Evolutionary conservation across 371 early-diverging fungal genomes (phyloP), one percentile per base, ranked within the genome.

Genomic region (Basidiobolus meristosporus): DNA sequence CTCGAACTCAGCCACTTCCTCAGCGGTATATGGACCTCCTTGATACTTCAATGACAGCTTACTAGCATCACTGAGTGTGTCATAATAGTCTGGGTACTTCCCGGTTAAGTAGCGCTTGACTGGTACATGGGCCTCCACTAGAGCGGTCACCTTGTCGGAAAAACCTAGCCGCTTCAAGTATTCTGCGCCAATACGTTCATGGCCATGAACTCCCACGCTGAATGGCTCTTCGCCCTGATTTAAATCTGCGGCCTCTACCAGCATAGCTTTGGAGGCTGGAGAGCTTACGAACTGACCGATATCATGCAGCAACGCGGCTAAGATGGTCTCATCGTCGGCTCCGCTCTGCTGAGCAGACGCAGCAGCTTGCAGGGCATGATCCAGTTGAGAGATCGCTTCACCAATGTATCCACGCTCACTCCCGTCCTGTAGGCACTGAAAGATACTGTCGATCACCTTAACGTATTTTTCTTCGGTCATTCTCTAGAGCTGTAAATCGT

Each of bases 231-330:
- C 39, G 12, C 11, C 21, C 28, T 18, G n/a, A n/a, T n/a, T n/a
- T n/a, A n/a, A n/a, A n/a, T n/a, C n/a, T n/a, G n/a, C n/a, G n/a
- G n/a, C 19, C 20, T 16, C 23, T 31, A 36, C 14, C n/a, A 34
- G 4, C 36, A 14, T 26, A 6, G n/a, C 15, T 2, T 31, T 46
- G n/a, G 14, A 30, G 4, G 21, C 33, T 11, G 46, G 43, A 31
- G 40, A 18, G 38, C 48, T n/a, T 38, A 31, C 7, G 33, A 68
- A 66, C 28, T 66, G 69, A 20, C 69, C 69, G 48, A 68, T 64
- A 35, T 68, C 69, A 43, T 66, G 69, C 19, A 68, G 54, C 7
- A 68, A 47, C 12, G 67, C 65, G 7, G 64, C 69, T 12, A 68
- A 30, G 11, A 66, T 48, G 1, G 63, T 59, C 41, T 66, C 69